Evolutionary conservation across 352 stramenopile genomes (phyloP), one percentile per base, ranked within the genome.

Genomic region (Phytophthora brassicae): DNA sequence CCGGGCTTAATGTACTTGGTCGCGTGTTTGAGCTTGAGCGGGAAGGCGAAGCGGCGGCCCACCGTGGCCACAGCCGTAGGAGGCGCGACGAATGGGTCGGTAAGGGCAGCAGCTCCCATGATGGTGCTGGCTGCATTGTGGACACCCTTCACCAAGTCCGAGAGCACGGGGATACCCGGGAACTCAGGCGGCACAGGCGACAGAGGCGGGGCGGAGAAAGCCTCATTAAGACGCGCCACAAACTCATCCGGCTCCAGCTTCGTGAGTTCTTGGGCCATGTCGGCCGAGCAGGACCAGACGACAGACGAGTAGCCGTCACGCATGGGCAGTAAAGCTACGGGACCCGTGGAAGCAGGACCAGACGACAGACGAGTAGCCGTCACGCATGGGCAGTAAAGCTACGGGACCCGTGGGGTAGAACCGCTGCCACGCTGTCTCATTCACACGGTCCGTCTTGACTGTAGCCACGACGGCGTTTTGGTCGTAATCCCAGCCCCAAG

Each of bases 401-500:
- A 98, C 67, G 12, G 90, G 92, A 3, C 90, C 90, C 8, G 82
- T 90, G 8, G 88, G 88, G 63, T 95, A 95, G 72, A 97, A 98
- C 31, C 85, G 81, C 72, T 98, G 92, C 82, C 86, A 98, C 24
- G 92, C 91, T 33, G 89, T 97, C 49, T 83, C 68, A 62, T 89
- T 90, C 20, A 77, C 64, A n/a, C 69, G 53, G 57, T 90, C 84
- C 3, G 82, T 95, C 77, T 92, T 94, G 57, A 97, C 86, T 11
- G 89, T 97, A 4, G 85, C 84, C n/a, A 98, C 92, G 17, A 97
- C 80, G 0, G 89, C 92, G 49, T 95, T 78, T 61, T 98, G 92
- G 66, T 95, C 89, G 70, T 98, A 98, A 59, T 93, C 84, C 89
- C 89, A 97, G 43, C 89, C 92, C 84, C 86, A 98, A 4, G 86